These are phyloP conservation scores for Primulina tabacum DNA, from an alignment of 257 asterid genomes.

Conservation along the genomic window DNA sequence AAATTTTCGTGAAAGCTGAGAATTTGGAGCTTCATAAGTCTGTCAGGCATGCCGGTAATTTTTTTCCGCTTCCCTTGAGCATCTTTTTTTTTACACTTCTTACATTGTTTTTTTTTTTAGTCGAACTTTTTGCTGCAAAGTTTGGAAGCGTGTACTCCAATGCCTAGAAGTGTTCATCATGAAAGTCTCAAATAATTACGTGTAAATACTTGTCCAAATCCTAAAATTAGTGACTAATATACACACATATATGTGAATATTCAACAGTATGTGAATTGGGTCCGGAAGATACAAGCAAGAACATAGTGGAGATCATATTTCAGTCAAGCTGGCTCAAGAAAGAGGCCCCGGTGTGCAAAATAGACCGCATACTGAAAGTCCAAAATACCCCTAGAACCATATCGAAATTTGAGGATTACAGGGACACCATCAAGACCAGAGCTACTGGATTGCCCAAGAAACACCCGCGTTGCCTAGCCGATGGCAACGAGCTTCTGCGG, in stretches of 20 bases:
- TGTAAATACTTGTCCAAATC: too few species aligned
- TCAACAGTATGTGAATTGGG: conserved; percentile 69
- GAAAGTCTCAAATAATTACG: too few species aligned
- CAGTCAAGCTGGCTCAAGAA: conserved; percentile 91
- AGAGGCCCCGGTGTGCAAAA: conserved; percentile 68
- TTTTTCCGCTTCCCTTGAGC: not conserved
- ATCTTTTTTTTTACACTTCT: too few species aligned
- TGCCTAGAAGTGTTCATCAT: conserved; percentile 22
- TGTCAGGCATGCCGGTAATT: conserved; percentile 80
- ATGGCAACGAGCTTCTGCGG: conserved; percentile 84
- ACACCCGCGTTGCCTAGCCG: conserved; percentile 88
- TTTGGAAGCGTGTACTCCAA: conserved; percentile 36
- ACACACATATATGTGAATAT: too few species aligned
- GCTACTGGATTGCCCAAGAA: conserved; percentile 68
- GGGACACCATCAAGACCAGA: conserved; percentile 67
- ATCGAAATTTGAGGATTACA: conserved; percentile 74
- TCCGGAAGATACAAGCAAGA: conserved; percentile 84
- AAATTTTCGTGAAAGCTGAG: conserved; percentile 72
- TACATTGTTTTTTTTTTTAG: too few species aligned
- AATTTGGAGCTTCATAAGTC: conserved; percentile 77
- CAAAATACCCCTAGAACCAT: conserved; percentile 71
- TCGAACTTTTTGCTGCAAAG: too few species aligned
- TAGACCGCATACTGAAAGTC: conserved; percentile 76
- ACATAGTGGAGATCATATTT: conserved; percentile 91
- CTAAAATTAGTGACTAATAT: too few species aligned